Percentiles rank a stretch among this genome's conserved stretches.
Conservation (phyloP, 768 basidiomycete species). For the Gymnopilus dilepis region DNA sequence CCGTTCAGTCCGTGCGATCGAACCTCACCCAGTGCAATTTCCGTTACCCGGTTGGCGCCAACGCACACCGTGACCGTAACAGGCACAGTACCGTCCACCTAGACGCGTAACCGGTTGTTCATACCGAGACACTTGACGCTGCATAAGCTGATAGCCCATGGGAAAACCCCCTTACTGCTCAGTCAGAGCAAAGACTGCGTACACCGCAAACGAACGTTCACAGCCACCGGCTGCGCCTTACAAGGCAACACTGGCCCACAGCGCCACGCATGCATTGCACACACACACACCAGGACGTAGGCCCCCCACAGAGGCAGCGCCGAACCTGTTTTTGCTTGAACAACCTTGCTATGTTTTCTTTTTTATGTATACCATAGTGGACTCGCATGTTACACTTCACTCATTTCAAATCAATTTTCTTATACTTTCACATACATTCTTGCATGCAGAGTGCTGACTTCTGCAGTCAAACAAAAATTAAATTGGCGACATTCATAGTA, state of each 20-base stretch:
- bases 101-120: not conserved
- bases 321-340: constrained; percentile 2
- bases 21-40: constrained; percentile 13
- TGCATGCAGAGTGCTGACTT: no score
- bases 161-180: not conserved
- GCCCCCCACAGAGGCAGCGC: not conserved
- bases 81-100: not conserved
- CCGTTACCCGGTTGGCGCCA: not conserved
- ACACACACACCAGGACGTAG: not conserved
- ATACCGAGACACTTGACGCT: no score
- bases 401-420: not conserved
- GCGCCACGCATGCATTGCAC: not conserved
- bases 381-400: no score
- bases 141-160: no score
- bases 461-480: not conserved
- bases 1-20: constrained; percentile 6
- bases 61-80: not conserved
- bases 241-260: no score
- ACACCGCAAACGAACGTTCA: not conserved
- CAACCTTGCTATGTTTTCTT: not conserved
- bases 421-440: no score
- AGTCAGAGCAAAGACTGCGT: no score
- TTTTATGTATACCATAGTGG: no score
- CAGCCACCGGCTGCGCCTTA: not conserved
- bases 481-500: constrained; percentile 50